These are phyloP conservation scores for Flammula alnicola DNA, from an alignment of 1,284 basidiomycete genomes.

Conservation along the genomic window DNA sequence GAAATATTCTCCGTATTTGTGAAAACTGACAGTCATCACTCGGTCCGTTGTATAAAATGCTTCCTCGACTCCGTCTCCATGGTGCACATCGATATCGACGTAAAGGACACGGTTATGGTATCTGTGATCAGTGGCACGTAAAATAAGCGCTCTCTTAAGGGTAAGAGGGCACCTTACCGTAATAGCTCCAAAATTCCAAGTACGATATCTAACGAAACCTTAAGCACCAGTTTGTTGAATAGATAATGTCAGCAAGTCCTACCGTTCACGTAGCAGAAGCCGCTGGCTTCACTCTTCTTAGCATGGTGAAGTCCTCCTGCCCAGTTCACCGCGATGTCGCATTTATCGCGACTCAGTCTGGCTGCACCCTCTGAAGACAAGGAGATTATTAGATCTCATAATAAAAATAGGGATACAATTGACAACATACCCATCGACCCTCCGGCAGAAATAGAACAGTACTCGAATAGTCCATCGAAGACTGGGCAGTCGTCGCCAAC, in stretches of 20 bases:
- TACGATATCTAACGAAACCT: constrained; percentile 85
- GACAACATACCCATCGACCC: constrained; percentile 90
- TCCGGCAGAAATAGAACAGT: constrained; percentile 97
- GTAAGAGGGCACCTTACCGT: constrained; percentile 56
- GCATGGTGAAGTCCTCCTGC: constrained; percentile 98
- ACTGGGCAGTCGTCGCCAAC: constrained; percentile 94
- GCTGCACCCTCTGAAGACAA: constrained; percentile 89
- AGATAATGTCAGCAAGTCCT: constrained; percentile 16
- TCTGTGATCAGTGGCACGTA: constrained; percentile 40
- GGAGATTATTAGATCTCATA: constrained; percentile 1
- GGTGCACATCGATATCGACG: constrained; percentile 99
- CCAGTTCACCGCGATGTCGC: constrained; percentile 99
- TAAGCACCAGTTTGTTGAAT: constrained; percentile 30
- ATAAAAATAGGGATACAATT: background rate
- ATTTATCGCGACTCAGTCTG: constrained; percentile 93
- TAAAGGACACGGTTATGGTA: constrained; percentile 97
- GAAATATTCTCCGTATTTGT: constrained; percentile 99
- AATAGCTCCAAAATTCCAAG: constrained; percentile 95
- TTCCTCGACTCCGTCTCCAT: constrained; percentile 99
- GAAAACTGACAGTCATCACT: constrained; percentile 98
- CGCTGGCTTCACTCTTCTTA: constrained; percentile 98
- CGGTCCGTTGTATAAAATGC: constrained; percentile 99
- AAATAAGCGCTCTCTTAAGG: background rate
- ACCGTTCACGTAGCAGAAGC: constrained; percentile 99
- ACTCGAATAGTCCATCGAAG: constrained; percentile 98